These are phyloP conservation scores for Leucosporidium creatinivorum DNA, from an alignment of 768 basidiomycete genomes.

Conservation along the genomic window DNA sequence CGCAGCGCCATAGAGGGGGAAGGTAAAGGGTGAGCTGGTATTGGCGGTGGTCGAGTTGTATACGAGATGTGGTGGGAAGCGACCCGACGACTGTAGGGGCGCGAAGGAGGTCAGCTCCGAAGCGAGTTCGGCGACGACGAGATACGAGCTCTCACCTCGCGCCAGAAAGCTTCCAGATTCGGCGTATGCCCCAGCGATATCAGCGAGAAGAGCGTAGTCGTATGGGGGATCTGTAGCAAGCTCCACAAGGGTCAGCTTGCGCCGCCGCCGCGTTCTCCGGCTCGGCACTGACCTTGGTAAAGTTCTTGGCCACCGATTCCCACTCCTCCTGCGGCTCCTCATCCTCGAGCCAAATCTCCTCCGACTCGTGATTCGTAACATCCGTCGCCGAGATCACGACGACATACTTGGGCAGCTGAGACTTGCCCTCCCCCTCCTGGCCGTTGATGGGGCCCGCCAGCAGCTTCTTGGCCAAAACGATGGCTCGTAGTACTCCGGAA, in stretches of 20 bases:
- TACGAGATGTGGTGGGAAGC: constrained; percentile 27
- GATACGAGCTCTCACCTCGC: background rate
- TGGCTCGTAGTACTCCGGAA: constrained; percentile 24
- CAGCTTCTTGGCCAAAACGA: constrained; percentile 19
- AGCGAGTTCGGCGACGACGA: background rate
- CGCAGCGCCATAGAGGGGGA: constrained; percentile 8
- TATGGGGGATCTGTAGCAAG: constrained; percentile 8
- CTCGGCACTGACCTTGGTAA: constrained; percentile 18
- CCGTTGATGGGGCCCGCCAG: constrained; percentile 9
- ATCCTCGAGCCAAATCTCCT: constrained; percentile 29
- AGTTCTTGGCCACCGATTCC: constrained; percentile 24
- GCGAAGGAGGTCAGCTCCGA: background rate
- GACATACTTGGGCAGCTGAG: constrained; percentile 28
- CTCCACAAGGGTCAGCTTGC: background rate
- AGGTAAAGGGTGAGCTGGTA: constrained; percentile 6
- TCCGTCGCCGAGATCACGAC: constrained; percentile 29
- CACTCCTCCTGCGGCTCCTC: constrained; percentile 17
- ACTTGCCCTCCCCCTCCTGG: constrained; percentile 4
- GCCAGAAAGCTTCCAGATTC: constrained; percentile 29
- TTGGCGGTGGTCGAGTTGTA: constrained; percentile 13
- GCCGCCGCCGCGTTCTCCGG: background rate
- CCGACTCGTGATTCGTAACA: constrained; percentile 2
- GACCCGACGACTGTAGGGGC: constrained; percentile 5
- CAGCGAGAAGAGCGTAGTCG: constrained; percentile 26
- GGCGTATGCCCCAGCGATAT: constrained; percentile 28